phyloP scores from a whole-genome alignment of 164 flowering plant species.

The Warburgia ugandensis region DNA sequence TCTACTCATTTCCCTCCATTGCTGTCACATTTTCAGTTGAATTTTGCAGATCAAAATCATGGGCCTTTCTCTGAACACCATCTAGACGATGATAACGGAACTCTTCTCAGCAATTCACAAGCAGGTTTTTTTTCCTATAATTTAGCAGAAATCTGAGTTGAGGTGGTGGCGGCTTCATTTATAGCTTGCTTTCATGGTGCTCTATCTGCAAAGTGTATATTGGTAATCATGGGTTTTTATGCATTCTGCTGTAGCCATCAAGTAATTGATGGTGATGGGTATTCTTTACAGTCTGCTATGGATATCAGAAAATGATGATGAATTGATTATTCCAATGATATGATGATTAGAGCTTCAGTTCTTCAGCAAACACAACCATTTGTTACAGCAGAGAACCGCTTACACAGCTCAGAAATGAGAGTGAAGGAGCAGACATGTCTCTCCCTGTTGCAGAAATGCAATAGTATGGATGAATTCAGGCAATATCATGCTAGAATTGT shows the following conservation, averaged over 20 bases:
- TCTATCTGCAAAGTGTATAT: no score
- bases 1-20: constrained; percentile 1
- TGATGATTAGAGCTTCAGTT: constrained; percentile 51
- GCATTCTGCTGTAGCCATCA: no score
- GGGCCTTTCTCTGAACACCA: neutral
- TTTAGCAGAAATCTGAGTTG: no score
- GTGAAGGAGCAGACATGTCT: constrained; percentile 46
- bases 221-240: no score
- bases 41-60: neutral
- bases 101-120: no score
- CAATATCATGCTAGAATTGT: constrained; percentile 54
- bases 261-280: neutral
- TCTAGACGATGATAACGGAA: neutral
- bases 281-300: constrained; percentile 1
- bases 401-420: constrained; percentile 20
- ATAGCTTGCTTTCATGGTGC: no score
- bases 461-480: constrained; percentile 56
- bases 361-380: constrained; percentile 34
- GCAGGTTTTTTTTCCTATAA: no score
- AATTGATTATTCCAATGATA: constrained; percentile 10
- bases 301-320: neutral
- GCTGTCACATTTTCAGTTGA: constrained; percentile 1
- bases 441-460: constrained; percentile 50
- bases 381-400: constrained; percentile 17
- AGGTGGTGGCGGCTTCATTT: no score